Base-by-base conservation (phyloP, 1,284 basidiomycete genomes). In the Peniophora sp. region DNA sequence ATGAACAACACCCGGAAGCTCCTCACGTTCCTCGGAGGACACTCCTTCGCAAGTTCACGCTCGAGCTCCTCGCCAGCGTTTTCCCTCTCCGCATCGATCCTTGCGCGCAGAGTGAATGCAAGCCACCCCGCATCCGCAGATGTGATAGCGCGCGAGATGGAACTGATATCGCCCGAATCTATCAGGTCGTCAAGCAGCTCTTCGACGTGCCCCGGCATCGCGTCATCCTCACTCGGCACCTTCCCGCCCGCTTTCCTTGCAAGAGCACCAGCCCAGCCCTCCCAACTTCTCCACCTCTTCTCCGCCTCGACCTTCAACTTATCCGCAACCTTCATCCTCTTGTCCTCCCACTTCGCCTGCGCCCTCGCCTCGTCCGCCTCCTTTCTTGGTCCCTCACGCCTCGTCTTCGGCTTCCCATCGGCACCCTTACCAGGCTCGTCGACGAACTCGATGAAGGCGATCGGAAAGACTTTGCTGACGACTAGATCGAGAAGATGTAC, bases 1-100 rank as follows among this genome's bases (percentile, higher is more conserved):
- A 89, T 77, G 12, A 85, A 71, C 8, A 95, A 66, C 3, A 97
- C 81, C 20, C 92, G 76, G 66, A 97, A 97, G 52, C 77, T 81
- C 43, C 87, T 81, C 12, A 93, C 85, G 20, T 88, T 72, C 11
- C 95, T 81, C 1, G 83, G 78, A 2, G 94, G 92, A 60, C 85
- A 95, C 14, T 72, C 59, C 16, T 67, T 65, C 86, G 95, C 50
- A 41, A 95, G 69, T 55, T 92, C 85, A 46, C 72, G 69, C 53
- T 87, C 83, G 25, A 92, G 77, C 41, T 85, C 82, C 9, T 77
- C 78, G 9, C 65, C 69, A 19, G 74, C 69, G 8, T 69, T 68
- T 49, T 79, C 74, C 22, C 74, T 69, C 34, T 83, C 81, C 27
- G 70, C 69, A 38, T 74, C 66, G 14, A 76, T 63, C 50, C 77